Evolutionary conservation across 2,329 filamentous ascomycete genomes (phyloP).

Genomic region (Cryoendolithus antarcticus): DNA sequence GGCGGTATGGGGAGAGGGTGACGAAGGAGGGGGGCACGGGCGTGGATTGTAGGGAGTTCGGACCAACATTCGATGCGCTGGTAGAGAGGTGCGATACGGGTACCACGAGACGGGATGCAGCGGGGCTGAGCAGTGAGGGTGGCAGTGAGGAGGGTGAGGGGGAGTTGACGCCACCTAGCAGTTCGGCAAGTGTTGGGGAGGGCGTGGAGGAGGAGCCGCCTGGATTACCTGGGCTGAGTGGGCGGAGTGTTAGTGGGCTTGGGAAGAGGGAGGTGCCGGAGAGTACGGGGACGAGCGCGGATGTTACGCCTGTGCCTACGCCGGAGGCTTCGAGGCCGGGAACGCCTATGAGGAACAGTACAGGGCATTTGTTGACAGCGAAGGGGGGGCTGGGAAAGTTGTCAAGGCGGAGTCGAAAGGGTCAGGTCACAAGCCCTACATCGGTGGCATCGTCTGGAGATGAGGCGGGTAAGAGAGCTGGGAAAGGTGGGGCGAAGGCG

Average conservation of each 20-base stretch:
- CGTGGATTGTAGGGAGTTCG: slow-evolving; percentile 68
- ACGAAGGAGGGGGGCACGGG: slow-evolving; percentile 67
- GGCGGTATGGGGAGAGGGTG: slow-evolving; percentile 78
- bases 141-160: slow-evolving; percentile 21
- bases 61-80: slow-evolving; percentile 90
- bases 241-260: too few species aligned
- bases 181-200: slow-evolving; percentile 35
- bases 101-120: slow-evolving; percentile 11
- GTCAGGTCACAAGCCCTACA: slow-evolving; percentile 39
- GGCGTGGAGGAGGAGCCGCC: slow-evolving; percentile 41
- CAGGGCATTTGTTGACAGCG: slow-evolving; percentile 55
- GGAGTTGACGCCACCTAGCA: slow-evolving; percentile 41
- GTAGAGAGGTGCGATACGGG: slow-evolving; percentile 61
- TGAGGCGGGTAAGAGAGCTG: slow-evolving; percentile 48
- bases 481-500: slow-evolving; percentile 56
- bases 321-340: slow-evolving; percentile 68
- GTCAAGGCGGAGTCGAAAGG: slow-evolving; percentile 69
- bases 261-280: slow-evolving; percentile 10
- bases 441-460: slow-evolving; percentile 70
- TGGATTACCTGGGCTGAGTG: slow-evolving; percentile 28
- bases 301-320: slow-evolving; percentile 57
- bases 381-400: slow-evolving; percentile 67
- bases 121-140: slow-evolving; percentile 10
- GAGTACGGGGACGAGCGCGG: slow-evolving; percentile 42
- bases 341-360: slow-evolving; percentile 43